These are phyloP conservation scores for Cercospora zeina DNA, from an alignment of 2,329 filamentous ascomycete genomes.

Conservation along the genomic window DNA sequence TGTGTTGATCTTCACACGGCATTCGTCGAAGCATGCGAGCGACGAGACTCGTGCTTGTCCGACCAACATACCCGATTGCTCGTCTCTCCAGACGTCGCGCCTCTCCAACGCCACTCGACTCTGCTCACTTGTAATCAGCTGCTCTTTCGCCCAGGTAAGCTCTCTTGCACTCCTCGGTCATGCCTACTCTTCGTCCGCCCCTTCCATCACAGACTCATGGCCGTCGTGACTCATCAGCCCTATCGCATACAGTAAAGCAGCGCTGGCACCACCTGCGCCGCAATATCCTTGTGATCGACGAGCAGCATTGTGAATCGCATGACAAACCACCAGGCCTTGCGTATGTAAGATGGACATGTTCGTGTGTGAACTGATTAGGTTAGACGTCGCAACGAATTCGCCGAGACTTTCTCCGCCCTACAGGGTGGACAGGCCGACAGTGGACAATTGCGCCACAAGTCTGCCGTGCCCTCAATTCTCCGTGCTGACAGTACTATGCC, in stretches of 20 bases:
- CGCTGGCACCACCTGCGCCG: not conserved
- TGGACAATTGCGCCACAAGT: not conserved
- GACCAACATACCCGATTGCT: not conserved
- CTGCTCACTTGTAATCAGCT: not conserved
- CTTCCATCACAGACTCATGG: not conserved
- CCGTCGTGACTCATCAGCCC: not conserved
- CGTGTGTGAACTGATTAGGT: conserved; percentile 1
- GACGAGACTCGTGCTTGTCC: not conserved
- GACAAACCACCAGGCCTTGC: not conserved
- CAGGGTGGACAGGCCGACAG: not conserved
- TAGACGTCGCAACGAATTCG: conserved; percentile 5
- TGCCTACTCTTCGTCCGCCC: not conserved
- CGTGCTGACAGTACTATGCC: not conserved
- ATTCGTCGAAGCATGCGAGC: not conserved
- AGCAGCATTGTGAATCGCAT: conserved; percentile 4
- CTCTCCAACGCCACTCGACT: not conserved
- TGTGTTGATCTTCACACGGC: not conserved
- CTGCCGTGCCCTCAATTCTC: not conserved
- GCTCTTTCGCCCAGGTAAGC: not conserved
- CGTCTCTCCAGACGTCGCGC: not conserved
- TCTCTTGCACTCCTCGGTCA: not conserved
- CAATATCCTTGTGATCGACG: conserved; percentile 5
- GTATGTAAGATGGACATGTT: conserved; percentile 9
- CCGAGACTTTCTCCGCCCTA: not conserved
- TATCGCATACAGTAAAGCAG: not conserved